Percentiles rank a stretch among this genome's conserved stretches.
phyloP scores from a whole-genome alignment of 2,329 filamentous ascomycete genomes.

The Gliomastix tumulicola region DNA sequence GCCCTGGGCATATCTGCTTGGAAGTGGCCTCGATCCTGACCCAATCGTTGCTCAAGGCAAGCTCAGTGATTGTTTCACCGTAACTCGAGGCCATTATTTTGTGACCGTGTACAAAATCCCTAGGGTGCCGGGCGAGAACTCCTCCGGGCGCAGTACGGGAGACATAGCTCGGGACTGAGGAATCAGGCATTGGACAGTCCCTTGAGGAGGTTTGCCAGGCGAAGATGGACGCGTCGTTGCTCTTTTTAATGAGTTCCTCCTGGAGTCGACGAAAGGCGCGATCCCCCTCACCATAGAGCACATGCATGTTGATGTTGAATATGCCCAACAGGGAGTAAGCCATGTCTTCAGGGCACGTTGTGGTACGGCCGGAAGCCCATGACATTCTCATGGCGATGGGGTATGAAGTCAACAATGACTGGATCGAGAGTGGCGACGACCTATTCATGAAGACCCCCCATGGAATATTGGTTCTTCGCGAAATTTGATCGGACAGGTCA shows the following conservation, averaged over 20 bases:
- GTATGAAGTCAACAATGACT: no score
- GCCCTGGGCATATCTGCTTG: no score
- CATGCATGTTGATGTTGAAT: slow-evolving; percentile 18
- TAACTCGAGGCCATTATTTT: no score
- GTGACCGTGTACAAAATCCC: no score
- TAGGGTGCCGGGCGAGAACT: no score
- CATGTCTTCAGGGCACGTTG: slow-evolving; percentile 15
- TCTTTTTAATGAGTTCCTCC: slow-evolving; percentile 13
- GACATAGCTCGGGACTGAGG: no score
- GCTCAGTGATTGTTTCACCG: no score
- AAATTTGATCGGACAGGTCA: slow-evolving; percentile 3
- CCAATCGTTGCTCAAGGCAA: no score
- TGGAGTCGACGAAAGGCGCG: slow-evolving; percentile 13
- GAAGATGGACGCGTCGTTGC: slow-evolving; percentile 12
- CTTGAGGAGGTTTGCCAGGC: no score
- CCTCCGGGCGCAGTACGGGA: no score
- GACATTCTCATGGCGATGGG: slow-evolving; percentile 8
- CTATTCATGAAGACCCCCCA: neutral
- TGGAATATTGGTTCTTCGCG: slow-evolving; percentile 18
- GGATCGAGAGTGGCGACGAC: slow-evolving; percentile 13
- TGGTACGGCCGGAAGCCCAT: slow-evolving; percentile 16
- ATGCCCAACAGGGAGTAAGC: slow-evolving; percentile 20
- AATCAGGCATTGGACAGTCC: no score
- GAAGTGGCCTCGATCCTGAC: no score
- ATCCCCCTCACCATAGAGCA: slow-evolving; percentile 17